These are phyloP conservation scores for Chytriomyces sp. DNA, from an alignment of 192 early-diverging fungal species.

Conservation along the genomic window DNA sequence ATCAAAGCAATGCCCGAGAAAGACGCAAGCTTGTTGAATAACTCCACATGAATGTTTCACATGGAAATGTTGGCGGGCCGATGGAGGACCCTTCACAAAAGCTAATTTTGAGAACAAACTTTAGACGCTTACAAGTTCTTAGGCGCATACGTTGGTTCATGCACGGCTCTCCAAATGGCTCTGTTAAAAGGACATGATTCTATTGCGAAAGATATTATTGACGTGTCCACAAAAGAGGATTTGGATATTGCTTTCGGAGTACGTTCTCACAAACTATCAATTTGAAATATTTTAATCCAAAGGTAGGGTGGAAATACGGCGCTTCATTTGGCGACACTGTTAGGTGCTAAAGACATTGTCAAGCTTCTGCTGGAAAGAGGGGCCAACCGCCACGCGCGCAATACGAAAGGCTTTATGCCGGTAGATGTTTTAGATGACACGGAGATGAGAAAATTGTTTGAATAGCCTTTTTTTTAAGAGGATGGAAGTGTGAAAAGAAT, in stretches of 20 bases:
- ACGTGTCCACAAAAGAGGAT: constrained; percentile 67
- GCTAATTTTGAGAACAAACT: neutral
- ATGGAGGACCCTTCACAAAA: too few species aligned
- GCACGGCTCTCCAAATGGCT: constrained; percentile 65
- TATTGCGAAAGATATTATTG: constrained; percentile 70
- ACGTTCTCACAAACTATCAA: neutral
- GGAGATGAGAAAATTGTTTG: constrained; percentile 46
- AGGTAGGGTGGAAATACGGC: constrained; percentile 69
- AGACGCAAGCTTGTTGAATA: neutral
- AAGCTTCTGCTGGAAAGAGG: constrained; percentile 66
- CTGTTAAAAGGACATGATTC: constrained; percentile 62
- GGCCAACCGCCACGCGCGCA: constrained; percentile 53
- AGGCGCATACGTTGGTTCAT: constrained; percentile 67
- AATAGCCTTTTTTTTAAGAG: neutral
- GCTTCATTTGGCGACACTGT: constrained; percentile 67
- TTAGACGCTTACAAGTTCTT: constrained; percentile 40
- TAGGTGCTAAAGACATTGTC: constrained; percentile 61
- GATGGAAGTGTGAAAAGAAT: neutral
- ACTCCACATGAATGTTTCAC: neutral
- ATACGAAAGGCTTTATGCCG: constrained; percentile 67
- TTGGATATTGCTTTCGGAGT: constrained; percentile 68
- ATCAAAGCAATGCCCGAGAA: too few species aligned
- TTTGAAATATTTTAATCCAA: neutral
- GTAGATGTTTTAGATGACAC: constrained; percentile 53
- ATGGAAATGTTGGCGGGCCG: neutral